Evolutionary conservation across 305 asterid genomes (phyloP), one percentile per base, ranked within the genome.

Genomic region (Fraxinus nigra): DNA sequence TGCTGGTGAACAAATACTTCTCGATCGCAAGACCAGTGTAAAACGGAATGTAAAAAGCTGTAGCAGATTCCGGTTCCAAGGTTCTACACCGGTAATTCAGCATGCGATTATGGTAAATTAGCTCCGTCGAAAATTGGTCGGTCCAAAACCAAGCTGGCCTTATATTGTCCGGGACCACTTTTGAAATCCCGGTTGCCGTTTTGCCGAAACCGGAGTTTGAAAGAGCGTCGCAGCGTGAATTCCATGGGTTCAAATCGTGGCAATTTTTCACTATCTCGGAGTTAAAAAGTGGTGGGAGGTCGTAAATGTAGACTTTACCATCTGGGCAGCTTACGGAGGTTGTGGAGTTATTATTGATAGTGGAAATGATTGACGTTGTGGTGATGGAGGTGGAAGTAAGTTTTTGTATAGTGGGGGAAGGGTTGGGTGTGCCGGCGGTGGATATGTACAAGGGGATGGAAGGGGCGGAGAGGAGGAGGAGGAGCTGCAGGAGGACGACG

Each of bases 21-120:
- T 94, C 97, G 51, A 93, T 87, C 0, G 97, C 93, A 24, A 93
- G 95, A 0, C 95, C 95, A 22, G 92, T 86, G 86, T 93, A 93
- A 40, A 90, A 92, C 9, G 97, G 95, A 40, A 93, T 92, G 83
- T 92, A 93, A 82, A 87, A 92, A 16, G 94, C 94, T 35, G 86
- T n/a, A 3, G 97, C 97, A 48, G 86, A 84, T 74, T 87, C 84
- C 2, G 92, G 89, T 70, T 85, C 85, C 16, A 85, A 65, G 56
- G 92, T 86, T 65, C 93, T 72, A 91, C 98, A 93, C 3, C 77
- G 78, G 78, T 92, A 87, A 34, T 89, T 87, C 81, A 91, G 82
- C 88, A 94, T 89, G 4, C 98, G 86, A 79, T 85, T 83, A 85
- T 92, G 97, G 81, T 77, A 87, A 37, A 93, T 89, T 9, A 93